Base-by-base conservation (phyloP, 2,329 filamentous ascomycete species). In the Aspergillus sergii region DNA sequence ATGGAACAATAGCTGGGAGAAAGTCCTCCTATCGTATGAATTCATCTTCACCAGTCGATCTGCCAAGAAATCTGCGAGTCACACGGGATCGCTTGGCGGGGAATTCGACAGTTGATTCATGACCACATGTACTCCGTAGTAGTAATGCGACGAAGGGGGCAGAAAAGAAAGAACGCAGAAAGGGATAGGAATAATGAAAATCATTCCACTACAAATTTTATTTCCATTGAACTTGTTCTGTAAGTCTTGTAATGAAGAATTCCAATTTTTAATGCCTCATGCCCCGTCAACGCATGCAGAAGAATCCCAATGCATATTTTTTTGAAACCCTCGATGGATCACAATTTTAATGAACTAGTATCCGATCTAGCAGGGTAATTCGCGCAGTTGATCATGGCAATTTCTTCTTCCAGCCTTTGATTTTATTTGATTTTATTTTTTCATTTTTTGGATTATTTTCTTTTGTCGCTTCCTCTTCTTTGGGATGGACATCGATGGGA, bases 361-460 rank as follows among this genome's bases (percentile, higher is more conserved):
- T 46, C 41, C 57, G 14, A 55, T 62, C 67, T 62, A 48, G 60
- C 57, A 63, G 39, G 65, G 68, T 69, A 69, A 69, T 69, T 69
- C 66, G 68, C 68, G 66, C 68, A 69, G 68, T 56, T 69, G 68
- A 69, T 69, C 67, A 50, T 28, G 48, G 9, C 8, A 21, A 21
- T 51, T 32, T 51, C 28, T 51, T 51, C 28, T n/a, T 32, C 48
- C 26, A 30, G 3, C 16, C 26, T n/a, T 46, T 30, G 16, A 26
- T 48, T 48, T 28, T 48, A 4, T 46, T 28, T 50, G 19, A 8
- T 50, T 28, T 28, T 14, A 3, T 19, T 32, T 51, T 30, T 28
- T n/a, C 30, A 19, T 12, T 30, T 32, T 19, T 19, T n/a, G 9
- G 23, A 4, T 39, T 10, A 21, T 23, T 12, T 36, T 36, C 21